Evolutionary conservation across 2,329 filamentous ascomycete species (phyloP).

Genomic region (Botrytis byssoidea): DNA sequence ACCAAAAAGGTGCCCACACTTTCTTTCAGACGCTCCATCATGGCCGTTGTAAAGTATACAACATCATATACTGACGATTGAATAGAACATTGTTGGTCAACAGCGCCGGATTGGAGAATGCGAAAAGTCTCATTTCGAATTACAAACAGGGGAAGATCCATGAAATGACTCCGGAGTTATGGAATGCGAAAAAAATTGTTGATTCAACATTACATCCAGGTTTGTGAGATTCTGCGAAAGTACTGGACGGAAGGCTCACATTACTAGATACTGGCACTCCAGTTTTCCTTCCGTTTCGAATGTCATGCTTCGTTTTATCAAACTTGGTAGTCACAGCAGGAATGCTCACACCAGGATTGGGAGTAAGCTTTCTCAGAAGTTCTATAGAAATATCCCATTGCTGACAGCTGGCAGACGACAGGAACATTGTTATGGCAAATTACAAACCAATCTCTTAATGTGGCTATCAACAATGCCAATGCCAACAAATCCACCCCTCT

Average conservation of each 20-base stretch:
- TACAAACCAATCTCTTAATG: constrained; percentile 95
- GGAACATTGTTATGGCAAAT: constrained; percentile 94
- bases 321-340: constrained; percentile 94
- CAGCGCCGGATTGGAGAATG: constrained; percentile 73
- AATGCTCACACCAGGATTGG: constrained; percentile 89
- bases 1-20: constrained; percentile 32
- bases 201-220: constrained; percentile 95
- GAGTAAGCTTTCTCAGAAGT: constrained; percentile 47
- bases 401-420: constrained; percentile 53
- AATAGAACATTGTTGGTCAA: constrained; percentile 82
- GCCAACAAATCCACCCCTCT: constrained; percentile 96
- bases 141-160: constrained; percentile 83
- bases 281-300: constrained; percentile 92
- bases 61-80: constrained; percentile 27
- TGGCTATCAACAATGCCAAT: constrained; percentile 96
- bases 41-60: constrained; percentile 10
- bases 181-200: constrained; percentile 94
- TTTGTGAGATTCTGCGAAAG: constrained; percentile 45
- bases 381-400: constrained; percentile 9
- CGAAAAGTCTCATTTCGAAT: constrained; percentile 74
- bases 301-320: constrained; percentile 92
- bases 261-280: constrained; percentile 80
- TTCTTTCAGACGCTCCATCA: constrained; percentile 18
- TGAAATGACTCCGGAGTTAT: constrained; percentile 85
- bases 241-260: constrained; percentile 14